Evolutionary conservation across 805 yeast species (phyloP).

Genomic region (Yarrowia sp.): DNA sequence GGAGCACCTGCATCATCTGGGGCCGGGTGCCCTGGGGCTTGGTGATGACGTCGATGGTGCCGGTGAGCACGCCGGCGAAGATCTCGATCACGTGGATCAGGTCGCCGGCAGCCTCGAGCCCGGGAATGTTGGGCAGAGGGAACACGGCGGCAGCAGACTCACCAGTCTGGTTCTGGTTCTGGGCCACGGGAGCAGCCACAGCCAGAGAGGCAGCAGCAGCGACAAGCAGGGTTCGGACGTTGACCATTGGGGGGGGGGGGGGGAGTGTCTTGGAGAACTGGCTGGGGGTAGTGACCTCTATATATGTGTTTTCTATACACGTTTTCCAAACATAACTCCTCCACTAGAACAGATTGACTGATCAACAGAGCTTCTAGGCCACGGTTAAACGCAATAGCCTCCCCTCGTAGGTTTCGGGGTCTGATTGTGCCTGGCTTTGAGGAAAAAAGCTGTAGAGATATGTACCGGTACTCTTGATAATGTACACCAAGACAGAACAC

Average conservation of each 20-base stretch:
- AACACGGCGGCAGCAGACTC: conserved; percentile 4
- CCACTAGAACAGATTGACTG: neutral
- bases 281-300: neutral
- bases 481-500: too few species aligned
- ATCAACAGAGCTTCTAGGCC: neutral
- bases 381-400: neutral
- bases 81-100: conserved; percentile 25
- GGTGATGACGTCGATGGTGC: conserved; percentile 22
- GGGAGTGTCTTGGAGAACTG: neutral
- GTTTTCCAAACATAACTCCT: neutral
- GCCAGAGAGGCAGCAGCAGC: conserved; percentile 14
- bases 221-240: conserved; percentile 9
- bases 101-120: conserved; percentile 20
- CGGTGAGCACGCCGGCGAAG: conserved; percentile 15
- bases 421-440: conserved; percentile 1
- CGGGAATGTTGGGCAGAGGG: conserved; percentile 33
- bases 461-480: too few species aligned
- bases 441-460: too few species aligned
- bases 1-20: conserved; percentile 25
- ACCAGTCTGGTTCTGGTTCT: neutral
- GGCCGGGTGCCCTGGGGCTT: conserved; percentile 36
- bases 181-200: conserved; percentile 19
- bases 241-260: conserved; percentile 8
- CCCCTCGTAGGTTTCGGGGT: conserved; percentile 9
- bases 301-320: neutral